phyloP scores from a whole-genome alignment of 371 early-diverging fungal species.

The Apophysomyces elegans region DNA sequence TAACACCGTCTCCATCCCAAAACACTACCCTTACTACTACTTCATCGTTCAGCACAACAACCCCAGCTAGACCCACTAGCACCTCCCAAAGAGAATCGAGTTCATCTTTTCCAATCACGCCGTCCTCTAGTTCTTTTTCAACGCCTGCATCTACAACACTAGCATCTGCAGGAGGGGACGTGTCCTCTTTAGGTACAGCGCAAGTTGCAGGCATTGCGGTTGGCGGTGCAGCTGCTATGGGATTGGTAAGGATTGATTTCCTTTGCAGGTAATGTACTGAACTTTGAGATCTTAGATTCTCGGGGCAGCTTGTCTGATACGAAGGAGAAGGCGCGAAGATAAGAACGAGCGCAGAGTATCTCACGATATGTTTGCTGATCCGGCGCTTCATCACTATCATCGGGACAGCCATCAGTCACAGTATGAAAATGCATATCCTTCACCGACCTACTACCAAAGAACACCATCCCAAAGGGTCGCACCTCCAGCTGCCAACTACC shows the following conservation, averaged over 20 bases:
- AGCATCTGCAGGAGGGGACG: neutral
- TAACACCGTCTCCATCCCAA: neutral
- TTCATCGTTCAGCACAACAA: neutral
- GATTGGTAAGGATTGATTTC: neutral
- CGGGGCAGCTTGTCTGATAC: neutral
- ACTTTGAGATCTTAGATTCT: neutral
- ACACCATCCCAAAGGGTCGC: neutral
- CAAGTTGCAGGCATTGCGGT: slow-evolving; percentile 8
- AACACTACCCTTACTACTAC: neutral
- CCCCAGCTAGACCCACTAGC: no score
- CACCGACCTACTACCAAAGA: neutral
- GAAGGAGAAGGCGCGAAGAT: neutral
- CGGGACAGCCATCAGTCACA: neutral
- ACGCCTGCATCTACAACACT: neutral
- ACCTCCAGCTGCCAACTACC: neutral
- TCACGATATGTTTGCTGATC: neutral
- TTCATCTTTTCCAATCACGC: neutral
- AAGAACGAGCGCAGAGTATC: neutral
- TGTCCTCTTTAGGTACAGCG: neutral
- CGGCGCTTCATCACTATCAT: neutral
- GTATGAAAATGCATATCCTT: neutral
- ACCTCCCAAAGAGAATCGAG: neutral
- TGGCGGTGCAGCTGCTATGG: slow-evolving; percentile 4
- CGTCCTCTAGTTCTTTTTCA: neutral
- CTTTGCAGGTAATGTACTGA: neutral